phyloP scores from a whole-genome alignment of 768 basidiomycete species.

The Boletellus ananas region DNA sequence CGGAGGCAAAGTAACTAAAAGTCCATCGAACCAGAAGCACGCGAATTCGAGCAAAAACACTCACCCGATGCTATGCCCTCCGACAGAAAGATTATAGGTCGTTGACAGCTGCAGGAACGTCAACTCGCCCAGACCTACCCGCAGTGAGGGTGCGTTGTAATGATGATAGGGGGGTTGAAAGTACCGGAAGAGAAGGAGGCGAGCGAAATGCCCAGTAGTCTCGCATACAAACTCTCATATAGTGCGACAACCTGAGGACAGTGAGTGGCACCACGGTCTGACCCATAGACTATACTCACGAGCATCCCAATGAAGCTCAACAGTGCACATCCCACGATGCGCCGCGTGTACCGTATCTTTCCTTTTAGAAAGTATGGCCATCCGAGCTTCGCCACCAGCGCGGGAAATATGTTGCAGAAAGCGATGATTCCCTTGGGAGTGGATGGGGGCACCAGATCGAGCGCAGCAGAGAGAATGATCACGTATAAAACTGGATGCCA shows the following conservation, averaged over 20 bases:
- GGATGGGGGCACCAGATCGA: conserved; percentile 87
- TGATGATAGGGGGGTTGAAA: background rate
- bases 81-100: conserved; percentile 67
- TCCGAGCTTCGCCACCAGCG: conserved; percentile 79
- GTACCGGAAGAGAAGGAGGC: conserved; percentile 86
- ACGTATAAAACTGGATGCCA: conserved; percentile 76
- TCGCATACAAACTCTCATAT: conserved; percentile 59
- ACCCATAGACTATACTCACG: conserved; percentile 42
- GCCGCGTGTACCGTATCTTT: conserved; percentile 71
- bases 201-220: conserved; percentile 75
- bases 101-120: conserved; percentile 94
- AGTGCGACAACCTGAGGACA: conserved; percentile 65
- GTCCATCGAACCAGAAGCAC: background rate
- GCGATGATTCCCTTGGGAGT: conserved; percentile 94
- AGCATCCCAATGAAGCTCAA: conserved; percentile 84
- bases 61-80: conserved; percentile 79
- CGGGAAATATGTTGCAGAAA: conserved; percentile 92
- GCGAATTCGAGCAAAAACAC: conserved; percentile 10
- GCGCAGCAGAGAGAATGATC: conserved; percentile 91
- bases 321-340: conserved; percentile 70
- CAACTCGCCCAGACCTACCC: conserved; percentile 82
- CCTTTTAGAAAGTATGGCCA: conserved; percentile 94
- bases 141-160: conserved; percentile 4
- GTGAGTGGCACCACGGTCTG: background rate
- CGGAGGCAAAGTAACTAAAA: conserved; percentile 82